Conservation (phyloP, 1,284 basidiomycete species). For the Irpex lacteus region DNA sequence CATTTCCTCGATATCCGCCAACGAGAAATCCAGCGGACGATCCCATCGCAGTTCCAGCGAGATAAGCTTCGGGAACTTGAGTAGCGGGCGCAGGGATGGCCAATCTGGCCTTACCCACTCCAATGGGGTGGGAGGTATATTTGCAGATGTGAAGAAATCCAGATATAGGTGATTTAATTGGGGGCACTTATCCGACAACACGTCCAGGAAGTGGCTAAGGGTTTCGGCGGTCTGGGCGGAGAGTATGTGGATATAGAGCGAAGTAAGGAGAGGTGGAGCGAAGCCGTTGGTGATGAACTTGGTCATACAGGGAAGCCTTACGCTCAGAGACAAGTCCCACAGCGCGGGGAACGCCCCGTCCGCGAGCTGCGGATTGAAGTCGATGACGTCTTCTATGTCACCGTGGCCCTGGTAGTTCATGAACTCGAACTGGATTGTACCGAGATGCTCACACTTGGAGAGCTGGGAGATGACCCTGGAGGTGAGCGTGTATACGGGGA, state of each 20-base stretch:
- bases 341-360: conserved; percentile 54
- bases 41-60: conserved; percentile 52
- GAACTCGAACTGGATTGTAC: conserved; percentile 49
- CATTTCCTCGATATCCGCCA: conserved; percentile 46
- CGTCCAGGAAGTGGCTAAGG: conserved; percentile 41
- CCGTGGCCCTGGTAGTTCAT: conserved; percentile 35
- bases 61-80: conserved; percentile 42
- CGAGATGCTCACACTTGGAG: conserved; percentile 43
- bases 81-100: conserved; percentile 47
- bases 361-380: conserved; percentile 40
- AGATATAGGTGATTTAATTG: conserved; percentile 40
- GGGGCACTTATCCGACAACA: conserved; percentile 44
- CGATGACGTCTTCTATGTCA: conserved; percentile 37
- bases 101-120: conserved; percentile 35
- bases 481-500: conserved; percentile 52
- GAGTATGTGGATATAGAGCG: conserved; percentile 49
- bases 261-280: conserved; percentile 46
- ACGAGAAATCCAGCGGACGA: conserved; percentile 44
- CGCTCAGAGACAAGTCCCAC: conserved; percentile 48
- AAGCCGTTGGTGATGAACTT: conserved; percentile 43
- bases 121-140: conserved; percentile 9
- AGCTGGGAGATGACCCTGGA: conserved; percentile 42
- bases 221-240: conserved; percentile 37
- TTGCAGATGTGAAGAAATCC: conserved; percentile 25
- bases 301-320: conserved; percentile 40